Evolutionary conservation across 768 basidiomycete species (phyloP), one percentile per base, ranked within the genome.

Genomic region (Kwoniella pini): DNA sequence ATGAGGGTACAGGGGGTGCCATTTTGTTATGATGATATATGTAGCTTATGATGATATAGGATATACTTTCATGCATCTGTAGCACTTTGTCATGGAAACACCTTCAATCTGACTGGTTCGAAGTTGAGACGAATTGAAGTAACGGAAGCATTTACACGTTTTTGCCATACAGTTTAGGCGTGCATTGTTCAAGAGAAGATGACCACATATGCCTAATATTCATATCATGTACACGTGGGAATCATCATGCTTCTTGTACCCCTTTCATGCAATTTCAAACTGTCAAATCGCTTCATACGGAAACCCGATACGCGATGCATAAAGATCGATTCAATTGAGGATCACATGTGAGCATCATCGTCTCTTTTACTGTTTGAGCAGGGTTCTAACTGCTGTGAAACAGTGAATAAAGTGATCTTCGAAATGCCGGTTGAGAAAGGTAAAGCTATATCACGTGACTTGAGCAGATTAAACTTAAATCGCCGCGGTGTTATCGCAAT

Each of bases 371-470:
- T n/a, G n/a, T n/a, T n/a, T n/a, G n/a, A n/a, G n/a, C n/a, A n/a
- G n/a, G n/a, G n/a, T n/a, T n/a, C n/a, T n/a, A n/a, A n/a, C n/a
- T n/a, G n/a, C n/a, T n/a, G n/a, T n/a, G n/a, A n/a, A n/a, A n/a
- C n/a, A n/a, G n/a, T n/a, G n/a, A n/a, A n/a, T n/a, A n/a, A n/a
- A n/a, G n/a, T n/a, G n/a, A n/a, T n/a, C n/a, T n/a, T n/a, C n/a
- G n/a, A 36, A 26, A 42, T 13, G 46, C 36, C 27, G 33, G n/a
- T n/a, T n/a, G n/a, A n/a, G n/a, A n/a, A n/a, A n/a, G n/a, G n/a
- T n/a, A n/a, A n/a, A n/a, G n/a, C n/a, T n/a, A n/a, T 24, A 33
- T 67, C 65, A 67, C 60, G 60, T 67, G 65, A 67, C 21, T 38
- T 19, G 1, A 36, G 5, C 3, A 10, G 1, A 9, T 33, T 19